Base-by-base conservation (phyloP, 2,329 filamentous ascomycete species). In the Cladosporium sp. region DNA sequence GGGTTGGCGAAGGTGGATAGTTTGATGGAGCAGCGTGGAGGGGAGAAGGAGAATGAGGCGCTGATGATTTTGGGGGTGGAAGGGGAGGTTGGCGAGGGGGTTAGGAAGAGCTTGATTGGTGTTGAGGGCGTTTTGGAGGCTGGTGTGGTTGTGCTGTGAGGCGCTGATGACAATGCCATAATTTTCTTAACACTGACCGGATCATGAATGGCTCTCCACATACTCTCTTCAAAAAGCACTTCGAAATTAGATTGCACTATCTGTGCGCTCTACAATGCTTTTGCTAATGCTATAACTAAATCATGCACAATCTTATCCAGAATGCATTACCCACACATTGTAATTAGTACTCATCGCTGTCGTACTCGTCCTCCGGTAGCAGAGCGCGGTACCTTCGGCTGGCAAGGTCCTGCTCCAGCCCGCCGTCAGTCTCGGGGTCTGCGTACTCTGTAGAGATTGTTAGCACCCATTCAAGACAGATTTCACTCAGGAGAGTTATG, bases 341-440 rank as follows among this genome's bases (percentile, higher is more conserved):
- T 35, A n/a, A 14, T 55, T 59, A 67, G 44, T 67, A 68, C 28
- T 89, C 85, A 49, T 90, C 87, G 32, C 83, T 87, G 64, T 92
- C 88, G 58, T 84, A 82, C 57, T 82, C 87, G 43, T 92, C 87
- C 59, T 93, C 86, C 2, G 86, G 83, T 54, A 91, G 70, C 19
- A 95, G 76, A 2, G 88, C 86, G 54, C 89, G 80, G 69, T 91
- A 95, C 58, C 87, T 77, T 55, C 89, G 78, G 54, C 82, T 86
- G 1, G 88, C 86, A 56, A 98, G 73, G 66, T 97, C 92, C 64
- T 95, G 89, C 65, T 95, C 90, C 18, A 97, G 75, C 0, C 92
- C 90, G 2, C 91, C 90, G 63, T 95, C 89, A 49, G 83, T 85
- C 65, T 95, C 90, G 0, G 87, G 85, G 64, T 97, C 90, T 35